These are phyloP conservation scores for Petunia hybrid DNA, from an alignment of 305 asterid genomes.

Conservation along the genomic window DNA sequence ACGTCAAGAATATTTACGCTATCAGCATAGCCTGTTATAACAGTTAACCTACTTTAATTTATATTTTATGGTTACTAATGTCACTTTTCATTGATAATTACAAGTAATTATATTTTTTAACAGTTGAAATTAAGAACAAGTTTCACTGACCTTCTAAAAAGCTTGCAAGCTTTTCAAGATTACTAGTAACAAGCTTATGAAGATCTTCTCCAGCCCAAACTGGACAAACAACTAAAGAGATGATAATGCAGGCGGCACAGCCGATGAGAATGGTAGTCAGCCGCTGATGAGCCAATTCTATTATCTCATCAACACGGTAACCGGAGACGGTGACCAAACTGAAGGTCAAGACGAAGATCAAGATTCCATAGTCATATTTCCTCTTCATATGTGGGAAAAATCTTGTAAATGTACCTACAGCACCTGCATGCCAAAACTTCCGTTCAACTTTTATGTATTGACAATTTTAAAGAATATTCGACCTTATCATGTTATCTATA, in stretches of 20 bases:
- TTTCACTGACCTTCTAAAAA: conserved; percentile 60
- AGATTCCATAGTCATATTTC: conserved; percentile 74
- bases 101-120: too few relatives aligned
- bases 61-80: too few relatives aligned
- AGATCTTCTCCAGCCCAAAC: conserved; percentile 93
- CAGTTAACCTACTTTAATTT: too few relatives aligned
- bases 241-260: conserved; percentile 62
- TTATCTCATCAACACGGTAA: conserved; percentile 56
- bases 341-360: conserved; percentile 79
- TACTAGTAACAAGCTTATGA: conserved; percentile 52
- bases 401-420: conserved; percentile 60
- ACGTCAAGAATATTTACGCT: too few relatives aligned
- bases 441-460: too few relatives aligned
- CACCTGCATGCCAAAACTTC: conserved; percentile 52
- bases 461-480: too few relatives aligned
- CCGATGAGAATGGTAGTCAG: conserved; percentile 75
- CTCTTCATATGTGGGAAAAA: conserved; percentile 67
- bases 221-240: conserved; percentile 65
- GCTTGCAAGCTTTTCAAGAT: conserved; percentile 64
- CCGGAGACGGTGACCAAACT: conserved; percentile 82
- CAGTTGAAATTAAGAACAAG: not conserved
- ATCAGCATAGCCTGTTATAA: too few relatives aligned
- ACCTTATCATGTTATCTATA: too few relatives aligned
- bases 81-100: too few relatives aligned
- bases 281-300: conserved; percentile 70